Conservation (phyloP, 2,329 filamentous ascomycete genomes). For the Claviceps sp. region DNA sequence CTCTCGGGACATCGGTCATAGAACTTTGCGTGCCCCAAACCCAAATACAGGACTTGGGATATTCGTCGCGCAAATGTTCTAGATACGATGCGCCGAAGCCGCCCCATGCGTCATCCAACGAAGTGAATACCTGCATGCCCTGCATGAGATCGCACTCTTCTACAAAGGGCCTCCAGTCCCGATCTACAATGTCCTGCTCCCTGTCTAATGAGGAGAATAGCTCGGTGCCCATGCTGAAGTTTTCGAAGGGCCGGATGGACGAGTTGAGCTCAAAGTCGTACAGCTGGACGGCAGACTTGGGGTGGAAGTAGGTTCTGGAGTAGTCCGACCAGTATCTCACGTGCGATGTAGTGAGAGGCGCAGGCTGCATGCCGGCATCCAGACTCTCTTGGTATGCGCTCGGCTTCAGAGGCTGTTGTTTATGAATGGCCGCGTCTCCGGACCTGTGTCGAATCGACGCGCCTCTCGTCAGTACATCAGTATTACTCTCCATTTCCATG, state of each 20-base stretch:
- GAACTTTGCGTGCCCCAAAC: constrained; percentile 69
- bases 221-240: constrained; percentile 71
- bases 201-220: constrained; percentile 61
- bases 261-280: constrained; percentile 80
- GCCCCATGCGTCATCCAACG: constrained; percentile 67
- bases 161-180: constrained; percentile 76
- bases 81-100: constrained; percentile 62
- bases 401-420: constrained; percentile 51
- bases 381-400: constrained; percentile 70
- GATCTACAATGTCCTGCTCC: constrained; percentile 76
- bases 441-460: constrained; percentile 32
- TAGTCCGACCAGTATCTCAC: constrained; percentile 98
- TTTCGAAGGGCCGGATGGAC: constrained; percentile 72
- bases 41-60: constrained; percentile 77
- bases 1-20: constrained; percentile 37
- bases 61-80: constrained; percentile 75
- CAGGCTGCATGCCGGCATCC: constrained; percentile 55
- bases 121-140: constrained; percentile 65
- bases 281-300: constrained; percentile 72
- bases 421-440: constrained; percentile 54
- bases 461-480: neutral
- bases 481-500: neutral
- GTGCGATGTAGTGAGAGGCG: constrained; percentile 50
- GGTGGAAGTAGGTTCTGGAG: constrained; percentile 84
- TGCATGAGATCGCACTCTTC: constrained; percentile 93